Percentiles rank a stretch among this genome's conserved stretches.
Evolutionary conservation across 2,329 filamentous ascomycete species (phyloP).

Genomic region (Cryphonectria nitschkei): DNA sequence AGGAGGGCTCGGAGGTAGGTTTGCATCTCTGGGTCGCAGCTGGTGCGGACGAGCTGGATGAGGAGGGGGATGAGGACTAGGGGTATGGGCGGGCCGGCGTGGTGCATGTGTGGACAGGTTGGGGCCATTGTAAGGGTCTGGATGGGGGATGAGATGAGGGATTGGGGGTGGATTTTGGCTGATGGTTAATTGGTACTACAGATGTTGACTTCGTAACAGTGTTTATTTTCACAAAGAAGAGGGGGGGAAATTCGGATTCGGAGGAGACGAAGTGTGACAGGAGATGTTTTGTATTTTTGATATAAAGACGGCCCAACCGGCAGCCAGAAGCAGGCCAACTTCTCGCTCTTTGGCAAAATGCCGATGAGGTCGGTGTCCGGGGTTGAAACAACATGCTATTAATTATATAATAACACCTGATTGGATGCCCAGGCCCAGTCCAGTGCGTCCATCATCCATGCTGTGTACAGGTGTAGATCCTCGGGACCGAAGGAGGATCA

Average conservation of each 20-base stretch:
- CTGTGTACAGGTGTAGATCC: background rate
- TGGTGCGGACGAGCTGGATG: slow-evolving; percentile 24
- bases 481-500: background rate
- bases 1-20: slow-evolving; percentile 9
- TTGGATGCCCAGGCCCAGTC: background rate
- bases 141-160: no score
- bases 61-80: slow-evolving; percentile 25
- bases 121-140: slow-evolving; percentile 13
- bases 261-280: no score
- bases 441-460: background rate
- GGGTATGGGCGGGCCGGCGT: slow-evolving; percentile 18
- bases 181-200: no score
- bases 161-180: no score
- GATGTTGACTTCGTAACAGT: no score
- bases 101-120: slow-evolving; percentile 16
- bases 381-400: background rate
- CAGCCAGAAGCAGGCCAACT: background rate
- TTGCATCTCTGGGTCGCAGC: slow-evolving; percentile 14
- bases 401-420: background rate
- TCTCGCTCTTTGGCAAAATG: background rate
- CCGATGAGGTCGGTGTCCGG: background rate
- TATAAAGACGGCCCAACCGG: background rate
- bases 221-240: no score
- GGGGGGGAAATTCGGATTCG: no score
- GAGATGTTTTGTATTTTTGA: no score